Percentiles rank a stretch among this genome's conserved stretches.
Conservation (phyloP, 73 alveolate genomes). For the Symbiodinium pilosum region DNA sequence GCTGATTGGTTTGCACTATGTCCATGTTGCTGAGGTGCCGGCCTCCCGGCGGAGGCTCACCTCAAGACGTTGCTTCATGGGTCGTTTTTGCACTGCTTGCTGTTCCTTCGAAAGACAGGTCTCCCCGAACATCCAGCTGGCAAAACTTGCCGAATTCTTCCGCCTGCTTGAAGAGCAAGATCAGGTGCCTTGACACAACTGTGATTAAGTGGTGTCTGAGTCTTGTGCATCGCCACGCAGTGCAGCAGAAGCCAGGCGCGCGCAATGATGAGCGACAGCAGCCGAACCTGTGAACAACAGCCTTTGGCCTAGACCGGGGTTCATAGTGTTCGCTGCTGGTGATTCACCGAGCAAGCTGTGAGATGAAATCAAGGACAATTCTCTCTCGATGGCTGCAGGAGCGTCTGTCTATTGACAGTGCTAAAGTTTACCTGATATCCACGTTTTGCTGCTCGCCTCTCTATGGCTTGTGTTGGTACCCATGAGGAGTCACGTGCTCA, state of each 20-base stretch:
- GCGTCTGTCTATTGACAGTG: not conserved
- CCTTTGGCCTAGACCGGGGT: not conserved
- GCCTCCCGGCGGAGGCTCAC: conserved; percentile 45
- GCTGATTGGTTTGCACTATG: not conserved
- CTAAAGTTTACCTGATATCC: no score
- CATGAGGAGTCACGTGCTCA: conserved; percentile 60
- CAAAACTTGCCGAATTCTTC: conserved; percentile 87
- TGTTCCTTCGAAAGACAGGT: not conserved
- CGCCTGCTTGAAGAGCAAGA: conserved; percentile 66
- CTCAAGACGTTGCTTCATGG: no score
- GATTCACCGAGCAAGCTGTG: no score
- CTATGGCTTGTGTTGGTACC: not conserved
- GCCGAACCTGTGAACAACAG: conserved; percentile 45
- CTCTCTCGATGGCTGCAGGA: conserved; percentile 16
- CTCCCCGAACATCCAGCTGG: conserved; percentile 78
- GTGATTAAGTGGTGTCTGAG: not conserved
- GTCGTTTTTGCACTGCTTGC: no score
- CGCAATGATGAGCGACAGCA: conserved; percentile 38
- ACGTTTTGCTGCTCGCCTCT: no score
- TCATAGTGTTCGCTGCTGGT: no score
- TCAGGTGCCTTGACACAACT: not conserved
- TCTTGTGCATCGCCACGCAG: not conserved
- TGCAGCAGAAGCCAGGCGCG: not conserved
- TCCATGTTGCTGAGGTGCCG: conserved; percentile 9
- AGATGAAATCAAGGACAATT: not conserved